phyloP scores from a whole-genome alignment of 2,329 filamentous ascomycete genomes.

The Penicillium hordei region DNA sequence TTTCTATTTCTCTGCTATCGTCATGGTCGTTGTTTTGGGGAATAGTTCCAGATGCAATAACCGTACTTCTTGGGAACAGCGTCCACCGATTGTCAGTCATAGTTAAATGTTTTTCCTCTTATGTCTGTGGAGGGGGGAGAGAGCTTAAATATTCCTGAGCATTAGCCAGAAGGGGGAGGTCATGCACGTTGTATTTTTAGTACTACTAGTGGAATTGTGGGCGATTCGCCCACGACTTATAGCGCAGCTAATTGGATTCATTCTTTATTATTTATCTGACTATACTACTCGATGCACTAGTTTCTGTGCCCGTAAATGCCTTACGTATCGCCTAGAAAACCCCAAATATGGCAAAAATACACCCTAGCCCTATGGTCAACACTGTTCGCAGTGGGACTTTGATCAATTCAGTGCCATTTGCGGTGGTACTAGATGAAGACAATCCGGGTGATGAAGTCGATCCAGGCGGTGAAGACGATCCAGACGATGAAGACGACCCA shows the following conservation, averaged over 20 bases:
- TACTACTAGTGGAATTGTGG: not conserved
- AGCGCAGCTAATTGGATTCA: not conserved
- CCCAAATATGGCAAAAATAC: not conserved
- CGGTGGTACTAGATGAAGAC: not conserved
- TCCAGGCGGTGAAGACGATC: not conserved
- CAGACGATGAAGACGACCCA: not conserved
- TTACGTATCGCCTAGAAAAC: not conserved
- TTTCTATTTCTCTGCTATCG: not conserved
- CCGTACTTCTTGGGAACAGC: not conserved
- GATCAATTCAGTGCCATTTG: not conserved
- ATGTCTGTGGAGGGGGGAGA: not conserved
- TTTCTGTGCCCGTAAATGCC: not conserved
- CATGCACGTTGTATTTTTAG: not conserved
- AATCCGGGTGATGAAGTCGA: not conserved
- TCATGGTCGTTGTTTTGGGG: not conserved
- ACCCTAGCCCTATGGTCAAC: not conserved
- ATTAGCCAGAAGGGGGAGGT: not conserved
- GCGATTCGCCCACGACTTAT: conserved; percentile 9
- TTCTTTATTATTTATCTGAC: not conserved
- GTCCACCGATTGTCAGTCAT: not conserved
- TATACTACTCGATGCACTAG: not conserved
- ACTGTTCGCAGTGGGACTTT: not conserved
- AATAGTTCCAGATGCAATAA: not conserved
- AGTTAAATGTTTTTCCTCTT: not conserved
- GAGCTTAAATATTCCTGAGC: not conserved